These are phyloP conservation scores for Trypanosoma theileri DNA, from an alignment of 208 protist species.

Conservation along the genomic window DNA sequence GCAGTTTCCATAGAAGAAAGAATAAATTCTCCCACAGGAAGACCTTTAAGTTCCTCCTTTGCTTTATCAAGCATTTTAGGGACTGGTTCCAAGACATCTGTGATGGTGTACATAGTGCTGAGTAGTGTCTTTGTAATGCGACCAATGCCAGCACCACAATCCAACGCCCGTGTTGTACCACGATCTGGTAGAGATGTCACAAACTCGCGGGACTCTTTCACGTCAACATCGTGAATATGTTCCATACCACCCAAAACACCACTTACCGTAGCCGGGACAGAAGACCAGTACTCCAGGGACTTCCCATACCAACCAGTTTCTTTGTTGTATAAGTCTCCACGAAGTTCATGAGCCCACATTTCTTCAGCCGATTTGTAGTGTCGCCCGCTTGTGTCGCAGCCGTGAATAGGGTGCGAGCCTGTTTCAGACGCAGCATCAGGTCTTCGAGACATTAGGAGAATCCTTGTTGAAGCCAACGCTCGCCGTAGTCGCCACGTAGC, in stretches of 20 bases:
- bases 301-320: constrained; percentile 88
- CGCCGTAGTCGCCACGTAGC: background rate
- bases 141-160: constrained; percentile 92
- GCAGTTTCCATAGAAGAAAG: constrained; percentile 80
- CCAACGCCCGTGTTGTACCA: constrained; percentile 69
- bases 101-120: constrained; percentile 54
- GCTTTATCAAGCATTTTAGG: constrained; percentile 85
- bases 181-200: constrained; percentile 59
- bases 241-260: constrained; percentile 91
- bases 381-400: constrained; percentile 63
- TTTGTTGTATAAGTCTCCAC: constrained; percentile 71
- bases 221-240: constrained; percentile 72
- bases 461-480: background rate
- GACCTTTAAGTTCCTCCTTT: constrained; percentile 70
- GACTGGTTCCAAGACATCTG: constrained; percentile 88
- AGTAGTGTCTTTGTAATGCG: constrained; percentile 84
- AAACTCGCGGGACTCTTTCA: constrained; percentile 63
- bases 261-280: constrained; percentile 77
- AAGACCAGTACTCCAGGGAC: constrained; percentile 87
- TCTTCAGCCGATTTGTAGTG: constrained; percentile 56
- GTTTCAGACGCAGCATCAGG: background rate
- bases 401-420: constrained; percentile 36
- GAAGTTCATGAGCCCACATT: constrained; percentile 74
- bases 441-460: background rate
- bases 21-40: constrained; percentile 76